A percentile compares a stretch with the other conserved stretches of the same genome.
These are phyloP conservation scores for Sarocladium strictum DNA, from an alignment of 2,329 filamentous ascomycete species.

Conservation along the genomic window DNA sequence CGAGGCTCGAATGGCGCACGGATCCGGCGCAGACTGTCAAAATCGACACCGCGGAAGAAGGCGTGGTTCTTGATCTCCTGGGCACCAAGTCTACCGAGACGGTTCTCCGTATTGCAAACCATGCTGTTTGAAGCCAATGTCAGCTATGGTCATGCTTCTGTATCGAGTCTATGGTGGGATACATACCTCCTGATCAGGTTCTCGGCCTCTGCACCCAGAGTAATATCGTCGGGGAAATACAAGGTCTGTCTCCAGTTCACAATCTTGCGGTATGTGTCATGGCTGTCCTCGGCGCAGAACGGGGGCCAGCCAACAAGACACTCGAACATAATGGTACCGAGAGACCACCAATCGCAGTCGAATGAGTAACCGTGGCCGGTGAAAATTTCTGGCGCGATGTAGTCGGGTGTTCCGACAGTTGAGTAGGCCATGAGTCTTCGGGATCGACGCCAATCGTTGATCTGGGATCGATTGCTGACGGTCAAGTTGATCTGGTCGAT, in stretches of 20 bases:
- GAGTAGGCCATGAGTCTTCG: slow-evolving; percentile 95
- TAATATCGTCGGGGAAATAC: slow-evolving; percentile 94
- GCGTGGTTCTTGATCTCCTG: slow-evolving; percentile 89
- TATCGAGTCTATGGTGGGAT: slow-evolving; percentile 12
- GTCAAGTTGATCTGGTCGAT: slow-evolving; percentile 98
- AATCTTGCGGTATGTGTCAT: slow-evolving; percentile 98
- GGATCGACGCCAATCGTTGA: slow-evolving; percentile 98
- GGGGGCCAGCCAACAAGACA: slow-evolving; percentile 98
- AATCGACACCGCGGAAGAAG: slow-evolving; percentile 96
- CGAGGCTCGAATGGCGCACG: slow-evolving; percentile 94
- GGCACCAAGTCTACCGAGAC: slow-evolving; percentile 79
- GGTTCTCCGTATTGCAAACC: slow-evolving; percentile 89
- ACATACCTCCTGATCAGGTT: slow-evolving; percentile 85
- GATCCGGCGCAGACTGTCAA: slow-evolving; percentile 86
- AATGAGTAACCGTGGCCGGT: slow-evolving; percentile 94
- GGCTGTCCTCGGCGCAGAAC: slow-evolving; percentile 95
- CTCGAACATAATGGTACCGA: slow-evolving; percentile 99
- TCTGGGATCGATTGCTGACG: slow-evolving; percentile 93
- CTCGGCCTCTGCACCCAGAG: slow-evolving; percentile 81
- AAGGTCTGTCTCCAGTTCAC: slow-evolving; percentile 95
- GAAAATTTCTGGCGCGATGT: slow-evolving; percentile 98
- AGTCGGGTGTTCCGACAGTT: slow-evolving; percentile 95
- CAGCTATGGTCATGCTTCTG: background rate
- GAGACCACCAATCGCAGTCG: slow-evolving; percentile 98
- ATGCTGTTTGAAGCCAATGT: slow-evolving; percentile 49